phyloP scores from a whole-genome alignment of 169 alveolate species.

The Cystoisospora suis region DNA sequence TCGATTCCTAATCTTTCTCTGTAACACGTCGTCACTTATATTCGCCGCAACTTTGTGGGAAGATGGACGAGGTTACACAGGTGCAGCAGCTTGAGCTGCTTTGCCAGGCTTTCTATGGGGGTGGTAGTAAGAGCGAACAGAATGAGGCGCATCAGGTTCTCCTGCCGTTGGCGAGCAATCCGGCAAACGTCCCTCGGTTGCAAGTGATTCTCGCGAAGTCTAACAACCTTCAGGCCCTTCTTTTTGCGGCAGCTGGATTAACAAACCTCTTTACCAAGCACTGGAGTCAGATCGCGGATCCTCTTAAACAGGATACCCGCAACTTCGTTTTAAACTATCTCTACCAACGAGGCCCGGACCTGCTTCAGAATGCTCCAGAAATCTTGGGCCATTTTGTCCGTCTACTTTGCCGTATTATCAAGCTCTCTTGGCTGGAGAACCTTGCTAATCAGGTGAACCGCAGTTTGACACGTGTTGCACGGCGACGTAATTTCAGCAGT shows the following conservation, averaged over 20 bases:
- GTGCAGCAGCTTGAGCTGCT: slow-evolving; percentile 72
- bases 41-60: background rate
- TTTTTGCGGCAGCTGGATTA: slow-evolving; percentile 77
- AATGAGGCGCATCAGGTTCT: slow-evolving; percentile 91
- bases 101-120: slow-evolving; percentile 71
- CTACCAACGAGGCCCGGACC: slow-evolving; percentile 90
- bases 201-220: slow-evolving; percentile 77
- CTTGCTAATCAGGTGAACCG: slow-evolving; percentile 50
- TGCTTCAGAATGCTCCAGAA: slow-evolving; percentile 88
- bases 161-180: slow-evolving; percentile 84
- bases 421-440: slow-evolving; percentile 88
- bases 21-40: background rate
- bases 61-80: slow-evolving; percentile 41
- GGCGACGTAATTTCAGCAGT: no score
- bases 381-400: slow-evolving; percentile 88
- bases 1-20: background rate
- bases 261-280: slow-evolving; percentile 75
- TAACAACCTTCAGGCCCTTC: slow-evolving; percentile 75
- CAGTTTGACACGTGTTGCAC: background rate
- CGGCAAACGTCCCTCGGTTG: slow-evolving; percentile 70
- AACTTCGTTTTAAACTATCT: slow-evolving; percentile 86
- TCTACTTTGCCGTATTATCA: slow-evolving; percentile 86
- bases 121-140: slow-evolving; percentile 74
- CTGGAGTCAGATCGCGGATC: slow-evolving; percentile 88
- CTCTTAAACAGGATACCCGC: slow-evolving; percentile 86